Evolutionary conservation across 495 filamentous ascomycete species (phyloP), one percentile per base, ranked within the genome.

Genomic region (Penicillium canariense): DNA sequence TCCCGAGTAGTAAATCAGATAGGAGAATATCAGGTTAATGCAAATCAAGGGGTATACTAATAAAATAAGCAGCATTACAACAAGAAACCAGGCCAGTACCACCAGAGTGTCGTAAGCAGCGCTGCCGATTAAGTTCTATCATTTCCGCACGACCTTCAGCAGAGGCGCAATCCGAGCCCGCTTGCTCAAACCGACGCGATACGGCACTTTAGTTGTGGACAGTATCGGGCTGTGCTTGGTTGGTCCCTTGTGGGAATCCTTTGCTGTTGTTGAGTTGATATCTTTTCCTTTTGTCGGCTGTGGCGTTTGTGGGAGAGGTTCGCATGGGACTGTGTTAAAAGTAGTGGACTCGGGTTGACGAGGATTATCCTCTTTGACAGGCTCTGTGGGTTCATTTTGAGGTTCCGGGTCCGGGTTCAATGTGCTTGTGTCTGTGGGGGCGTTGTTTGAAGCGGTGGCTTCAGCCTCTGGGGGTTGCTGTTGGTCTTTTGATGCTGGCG

Each of bases 141-240:
- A 85, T 55, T 83, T 85, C 63, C 77, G 83, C 26, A 88, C 77
- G 27, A 81, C 72, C 59, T 84, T 83, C 49, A 90, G 64, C 55
- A 90, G 68, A 17, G 87, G 83, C 23, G 83, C 78, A 58, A 90
- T 89, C 46, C 83, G 71, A 23, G 81, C 80, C 56, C 80, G 66
- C 50, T 81, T 84, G 68, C 85, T 89, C 34, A 90, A 64, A 4
- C 87, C 87, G 28, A 90, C 86, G 4, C 87, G 74, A 43, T 83
- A 85, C 1, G 79, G 71, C 5, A 84, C 81, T 50, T 82, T 85
- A 38, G 75, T 71, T 23, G 77, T 80, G 28, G 68, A 77, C 2
- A 68, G 63, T 22, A 85, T 72, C 1, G 84, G 81, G 42, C 74
- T 80, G 42, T 79, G 76, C 50, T 73, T 74, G 3, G 56, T 48